A percentile compares a stretch with the other conserved stretches of the same genome.
Conservation (phyloP, 495 filamentous ascomycete species). For the Daldinia childiae region DNA sequence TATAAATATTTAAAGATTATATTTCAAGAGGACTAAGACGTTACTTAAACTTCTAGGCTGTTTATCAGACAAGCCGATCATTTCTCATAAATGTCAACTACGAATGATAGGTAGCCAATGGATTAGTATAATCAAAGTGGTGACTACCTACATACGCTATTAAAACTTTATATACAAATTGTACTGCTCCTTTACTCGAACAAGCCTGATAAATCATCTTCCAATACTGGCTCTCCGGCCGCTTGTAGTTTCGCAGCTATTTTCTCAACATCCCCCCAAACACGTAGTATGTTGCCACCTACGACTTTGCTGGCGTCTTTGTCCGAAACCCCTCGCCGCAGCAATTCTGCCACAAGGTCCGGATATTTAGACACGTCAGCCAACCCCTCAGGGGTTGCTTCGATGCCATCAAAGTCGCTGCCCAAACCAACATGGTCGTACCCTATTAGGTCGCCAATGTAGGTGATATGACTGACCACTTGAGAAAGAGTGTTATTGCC, state of each 20-base stretch:
- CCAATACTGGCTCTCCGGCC: slow-evolving; percentile 66
- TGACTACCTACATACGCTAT: no score
- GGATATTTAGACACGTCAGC: slow-evolving; percentile 88
- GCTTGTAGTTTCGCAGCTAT: slow-evolving; percentile 69
- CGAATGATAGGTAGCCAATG: neutral
- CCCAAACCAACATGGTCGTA: slow-evolving; percentile 80
- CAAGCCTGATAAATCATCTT: slow-evolving; percentile 62
- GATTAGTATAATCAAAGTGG: neutral
- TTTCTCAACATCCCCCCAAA: slow-evolving; percentile 76
- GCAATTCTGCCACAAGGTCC: slow-evolving; percentile 76
- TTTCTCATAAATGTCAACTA: neutral
- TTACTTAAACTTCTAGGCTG: neutral
- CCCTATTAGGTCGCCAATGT: slow-evolving; percentile 75
- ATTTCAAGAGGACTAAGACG: slow-evolving; percentile 6
- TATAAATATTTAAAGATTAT: slow-evolving; percentile 20
- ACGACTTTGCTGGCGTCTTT: slow-evolving; percentile 71
- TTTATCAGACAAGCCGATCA: no score
- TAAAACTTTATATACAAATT: neutral
- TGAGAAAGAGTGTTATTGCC: slow-evolving; percentile 77
- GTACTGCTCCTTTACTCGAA: neutral
- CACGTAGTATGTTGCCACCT: slow-evolving; percentile 77
- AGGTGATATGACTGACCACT: slow-evolving; percentile 76
- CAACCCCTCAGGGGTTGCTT: slow-evolving; percentile 65
- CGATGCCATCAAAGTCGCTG: slow-evolving; percentile 77
- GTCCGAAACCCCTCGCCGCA: slow-evolving; percentile 73